phyloP scores from a whole-genome alignment of 257 asterid species.

The Cinchona pubescens region DNA sequence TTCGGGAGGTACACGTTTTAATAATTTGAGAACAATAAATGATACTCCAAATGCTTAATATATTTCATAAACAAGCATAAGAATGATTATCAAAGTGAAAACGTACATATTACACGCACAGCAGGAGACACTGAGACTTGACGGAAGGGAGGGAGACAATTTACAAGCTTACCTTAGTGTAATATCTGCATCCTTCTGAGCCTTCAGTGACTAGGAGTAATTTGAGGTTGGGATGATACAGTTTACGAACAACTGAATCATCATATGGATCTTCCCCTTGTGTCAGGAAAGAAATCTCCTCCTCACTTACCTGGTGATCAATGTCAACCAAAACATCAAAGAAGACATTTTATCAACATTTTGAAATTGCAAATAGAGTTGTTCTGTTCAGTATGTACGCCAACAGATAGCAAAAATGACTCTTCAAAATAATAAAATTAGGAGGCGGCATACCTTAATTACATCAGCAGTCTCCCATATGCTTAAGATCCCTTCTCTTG shows the following conservation, averaged over 20 bases:
- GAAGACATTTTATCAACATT: constrained; percentile 4
- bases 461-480: constrained; percentile 93
- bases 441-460: constrained; percentile 62
- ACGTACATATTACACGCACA: not conserved
- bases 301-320: constrained; percentile 72
- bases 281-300: constrained; percentile 84
- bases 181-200: constrained; percentile 91
- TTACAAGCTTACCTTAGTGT: constrained; percentile 69
- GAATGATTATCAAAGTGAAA: not conserved
- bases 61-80: not conserved
- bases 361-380: not conserved
- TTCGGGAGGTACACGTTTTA: not conserved
- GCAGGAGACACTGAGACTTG: not conserved
- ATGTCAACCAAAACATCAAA: constrained; percentile 19
- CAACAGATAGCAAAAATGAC: not conserved
- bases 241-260: constrained; percentile 74
- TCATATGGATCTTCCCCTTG: constrained; percentile 93
- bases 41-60: not conserved
- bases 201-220: constrained; percentile 97
- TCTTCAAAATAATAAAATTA: not conserved
- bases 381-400: not conserved
- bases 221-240: constrained; percentile 78
- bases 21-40: too few species aligned
- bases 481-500: constrained; percentile 96
- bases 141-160: not conserved